These are phyloP conservation scores for Didymella pinodella DNA, from an alignment of 2,329 filamentous ascomycete species.

Conservation along the genomic window DNA sequence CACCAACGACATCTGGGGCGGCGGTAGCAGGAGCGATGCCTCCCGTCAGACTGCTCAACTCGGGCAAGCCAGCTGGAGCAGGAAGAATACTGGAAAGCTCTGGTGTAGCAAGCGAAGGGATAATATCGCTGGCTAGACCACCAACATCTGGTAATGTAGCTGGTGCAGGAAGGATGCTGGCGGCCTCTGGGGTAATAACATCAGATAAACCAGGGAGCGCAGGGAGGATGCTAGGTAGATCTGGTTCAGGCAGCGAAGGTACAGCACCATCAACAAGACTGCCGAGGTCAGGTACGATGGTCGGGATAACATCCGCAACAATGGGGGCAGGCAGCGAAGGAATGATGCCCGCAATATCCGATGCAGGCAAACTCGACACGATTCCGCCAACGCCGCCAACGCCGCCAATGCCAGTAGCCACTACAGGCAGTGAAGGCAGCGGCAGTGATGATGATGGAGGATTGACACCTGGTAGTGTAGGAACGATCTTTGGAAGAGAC, in stretches of 20 bases:
- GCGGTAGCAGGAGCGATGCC: background rate
- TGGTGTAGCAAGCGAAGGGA: background rate
- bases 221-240: background rate
- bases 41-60: background rate
- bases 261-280: background rate
- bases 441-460: background rate
- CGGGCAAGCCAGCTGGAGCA: background rate
- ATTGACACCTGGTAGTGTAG: background rate
- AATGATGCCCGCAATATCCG: background rate
- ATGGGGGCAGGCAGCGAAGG: background rate
- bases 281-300: background rate
- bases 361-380: background rate
- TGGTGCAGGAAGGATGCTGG: background rate
- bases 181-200: background rate
- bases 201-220: background rate
- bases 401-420: background rate
- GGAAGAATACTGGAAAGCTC: background rate
- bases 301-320: background rate
- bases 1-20: background rate
- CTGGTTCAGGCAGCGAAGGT: background rate
- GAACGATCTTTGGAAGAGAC: background rate
- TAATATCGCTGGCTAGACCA: background rate
- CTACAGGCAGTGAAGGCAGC: background rate
- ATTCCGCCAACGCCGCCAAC: background rate
- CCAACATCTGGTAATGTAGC: background rate